Percentiles rank a stretch among this genome's conserved stretches.
phyloP scores from a whole-genome alignment of 2,329 filamentous ascomycete species.

The Fusarium sp. region DNA sequence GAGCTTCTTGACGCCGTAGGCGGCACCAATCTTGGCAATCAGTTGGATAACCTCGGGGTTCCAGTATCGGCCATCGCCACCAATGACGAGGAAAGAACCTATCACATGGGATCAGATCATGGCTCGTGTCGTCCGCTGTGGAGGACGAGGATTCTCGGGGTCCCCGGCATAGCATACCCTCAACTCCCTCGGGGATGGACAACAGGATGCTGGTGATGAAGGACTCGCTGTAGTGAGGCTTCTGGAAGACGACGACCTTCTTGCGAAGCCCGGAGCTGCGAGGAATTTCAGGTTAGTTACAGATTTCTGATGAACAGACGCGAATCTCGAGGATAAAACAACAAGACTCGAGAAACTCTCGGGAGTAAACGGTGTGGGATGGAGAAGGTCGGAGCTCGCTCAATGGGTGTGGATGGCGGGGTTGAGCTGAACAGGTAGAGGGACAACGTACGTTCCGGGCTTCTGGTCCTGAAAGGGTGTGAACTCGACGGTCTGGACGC shows the following conservation, averaged over 20 bases:
- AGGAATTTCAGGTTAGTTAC: slow-evolving; percentile 19
- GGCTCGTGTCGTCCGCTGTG: slow-evolving; percentile 1
- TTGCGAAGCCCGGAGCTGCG: slow-evolving; percentile 95
- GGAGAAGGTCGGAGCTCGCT: slow-evolving; percentile 10
- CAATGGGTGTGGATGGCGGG: slow-evolving; percentile 5
- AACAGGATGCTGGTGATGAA: slow-evolving; percentile 95
- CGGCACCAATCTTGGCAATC: slow-evolving; percentile 96
- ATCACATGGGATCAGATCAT: slow-evolving; percentile 32
- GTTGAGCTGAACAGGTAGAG: background rate
- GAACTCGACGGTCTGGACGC: slow-evolving; percentile 81
- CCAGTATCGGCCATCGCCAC: slow-evolving; percentile 96
- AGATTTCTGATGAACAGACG: background rate
- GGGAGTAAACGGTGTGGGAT: slow-evolving; percentile 15
- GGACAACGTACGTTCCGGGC: slow-evolving; percentile 89
- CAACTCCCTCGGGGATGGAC: slow-evolving; percentile 93
- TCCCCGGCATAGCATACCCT: slow-evolving; percentile 69
- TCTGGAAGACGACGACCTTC: slow-evolving; percentile 98
- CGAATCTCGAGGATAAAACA: background rate
- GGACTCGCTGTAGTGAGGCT: slow-evolving; percentile 94
- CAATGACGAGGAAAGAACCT: slow-evolving; percentile 91
- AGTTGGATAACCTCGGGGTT: slow-evolving; percentile 97
- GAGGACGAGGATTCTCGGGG: slow-evolving; percentile 1
- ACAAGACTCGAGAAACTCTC: slow-evolving; percentile 8
- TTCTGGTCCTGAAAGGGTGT: slow-evolving; percentile 96
- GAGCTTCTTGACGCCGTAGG: slow-evolving; percentile 99